Conservation (phyloP, 371 early-diverging fungal genomes). For the Mortierella sp. region DNA sequence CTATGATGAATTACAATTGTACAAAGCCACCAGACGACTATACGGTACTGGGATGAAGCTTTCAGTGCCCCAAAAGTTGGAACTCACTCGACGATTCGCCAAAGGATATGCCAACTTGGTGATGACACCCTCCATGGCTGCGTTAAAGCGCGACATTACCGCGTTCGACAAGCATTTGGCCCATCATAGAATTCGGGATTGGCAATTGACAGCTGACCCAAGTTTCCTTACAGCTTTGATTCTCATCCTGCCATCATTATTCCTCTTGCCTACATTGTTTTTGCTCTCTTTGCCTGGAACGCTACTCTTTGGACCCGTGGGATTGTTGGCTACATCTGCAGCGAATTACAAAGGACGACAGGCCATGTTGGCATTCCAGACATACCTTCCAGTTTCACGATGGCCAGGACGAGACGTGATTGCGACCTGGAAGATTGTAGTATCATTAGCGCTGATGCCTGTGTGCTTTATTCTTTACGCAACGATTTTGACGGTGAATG, state of each 20-base stretch:
- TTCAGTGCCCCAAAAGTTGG: constrained; percentile 42
- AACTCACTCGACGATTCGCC: constrained; percentile 49
- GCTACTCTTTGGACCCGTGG: constrained; percentile 54
- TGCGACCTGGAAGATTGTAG: constrained; percentile 61
- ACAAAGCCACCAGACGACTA: constrained; percentile 52
- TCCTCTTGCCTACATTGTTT: constrained; percentile 40
- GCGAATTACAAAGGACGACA: constrained; percentile 57
- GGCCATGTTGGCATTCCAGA: constrained; percentile 59
- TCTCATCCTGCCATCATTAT: constrained; percentile 40
- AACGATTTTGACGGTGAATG: constrained; percentile 30
- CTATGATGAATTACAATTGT: constrained; percentile 45
- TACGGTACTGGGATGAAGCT: constrained; percentile 45
- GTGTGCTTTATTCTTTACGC: constrained; percentile 44
- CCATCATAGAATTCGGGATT: constrained; percentile 27
- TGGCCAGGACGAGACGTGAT: constrained; percentile 62
- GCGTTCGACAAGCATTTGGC: constrained; percentile 40
- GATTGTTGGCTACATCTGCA: constrained; percentile 51
- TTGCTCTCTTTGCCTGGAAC: constrained; percentile 55
- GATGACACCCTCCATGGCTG: constrained; percentile 19
- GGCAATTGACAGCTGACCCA: constrained; percentile 47
- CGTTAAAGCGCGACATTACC: constrained; percentile 44
- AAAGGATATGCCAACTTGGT: constrained; percentile 30
- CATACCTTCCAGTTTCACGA: constrained; percentile 56
- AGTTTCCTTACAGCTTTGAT: constrained; percentile 31
- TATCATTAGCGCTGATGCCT: constrained; percentile 49